phyloP scores from a whole-genome alignment of 1,284 basidiomycete species.

The Ganoderma resinaceum region DNA sequence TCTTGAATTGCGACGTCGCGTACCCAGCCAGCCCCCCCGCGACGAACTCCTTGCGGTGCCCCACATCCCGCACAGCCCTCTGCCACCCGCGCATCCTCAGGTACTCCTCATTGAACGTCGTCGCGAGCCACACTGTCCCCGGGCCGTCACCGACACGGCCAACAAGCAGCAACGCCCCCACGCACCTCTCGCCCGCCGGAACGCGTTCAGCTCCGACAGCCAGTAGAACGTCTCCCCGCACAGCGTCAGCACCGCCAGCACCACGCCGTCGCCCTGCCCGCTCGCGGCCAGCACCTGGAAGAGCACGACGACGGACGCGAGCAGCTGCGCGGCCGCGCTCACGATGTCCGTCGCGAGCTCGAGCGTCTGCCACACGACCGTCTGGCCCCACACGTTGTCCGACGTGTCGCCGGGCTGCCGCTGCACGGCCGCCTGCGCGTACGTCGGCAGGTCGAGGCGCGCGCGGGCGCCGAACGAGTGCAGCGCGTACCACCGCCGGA shows the following conservation, averaged over 20 bases:
- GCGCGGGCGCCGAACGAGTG: conserved; percentile 70
- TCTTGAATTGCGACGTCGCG: conserved; percentile 44
- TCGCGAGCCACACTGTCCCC: conserved; percentile 72
- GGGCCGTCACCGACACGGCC: not conserved
- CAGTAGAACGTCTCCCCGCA: conserved; percentile 27
- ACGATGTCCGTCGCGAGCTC: conserved; percentile 48
- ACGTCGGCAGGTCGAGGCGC: conserved; percentile 78
- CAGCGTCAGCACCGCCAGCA: conserved; percentile 65
- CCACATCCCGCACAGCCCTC: conserved; percentile 51
- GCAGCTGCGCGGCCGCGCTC: conserved; percentile 55
- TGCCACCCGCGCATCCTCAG: conserved; percentile 70
- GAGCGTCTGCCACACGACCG: conserved; percentile 66
- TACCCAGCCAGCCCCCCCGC: conserved; percentile 67
- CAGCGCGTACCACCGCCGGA: conserved; percentile 67
- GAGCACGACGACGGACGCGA: conserved; percentile 69
- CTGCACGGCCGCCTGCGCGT: conserved; percentile 67
- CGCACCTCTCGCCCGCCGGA: conserved; percentile 11
- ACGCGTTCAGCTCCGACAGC: conserved; percentile 13
- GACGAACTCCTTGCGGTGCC: conserved; percentile 76
- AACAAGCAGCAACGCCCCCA: not conserved
- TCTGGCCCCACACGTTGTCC: conserved; percentile 41
- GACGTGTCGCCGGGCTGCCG: conserved; percentile 65
- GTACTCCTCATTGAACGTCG: conserved; percentile 66
- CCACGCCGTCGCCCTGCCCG: conserved; percentile 64
- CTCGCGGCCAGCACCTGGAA: conserved; percentile 51